A percentile compares a stretch with the other conserved stretches of the same genome.
These are phyloP conservation scores for Chrysosporium keratinophilum DNA, from an alignment of 2,329 filamentous ascomycete species.

Conservation along the genomic window DNA sequence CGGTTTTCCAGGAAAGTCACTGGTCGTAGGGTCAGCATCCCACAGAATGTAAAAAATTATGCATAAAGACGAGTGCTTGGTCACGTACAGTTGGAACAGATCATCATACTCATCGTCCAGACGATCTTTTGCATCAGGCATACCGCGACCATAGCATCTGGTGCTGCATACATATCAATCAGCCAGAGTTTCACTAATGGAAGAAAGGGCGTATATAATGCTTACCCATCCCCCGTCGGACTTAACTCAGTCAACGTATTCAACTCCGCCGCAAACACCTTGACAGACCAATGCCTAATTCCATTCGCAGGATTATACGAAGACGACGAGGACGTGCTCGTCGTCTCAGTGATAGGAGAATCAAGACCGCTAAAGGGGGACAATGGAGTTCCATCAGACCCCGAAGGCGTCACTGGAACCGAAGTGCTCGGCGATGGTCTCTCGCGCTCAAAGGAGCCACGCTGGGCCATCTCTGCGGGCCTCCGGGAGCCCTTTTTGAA, in stretches of 20 bases:
- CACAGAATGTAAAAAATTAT: not conserved
- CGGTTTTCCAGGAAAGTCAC: conserved; percentile 39
- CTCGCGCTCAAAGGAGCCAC: conserved; percentile 12
- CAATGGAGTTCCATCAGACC: conserved; percentile 6
- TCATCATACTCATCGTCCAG: conserved; percentile 31
- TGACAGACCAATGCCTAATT: conserved; percentile 33
- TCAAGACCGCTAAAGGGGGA: conserved; percentile 1
- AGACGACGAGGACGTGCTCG: not conserved
- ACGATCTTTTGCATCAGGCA: conserved; percentile 22
- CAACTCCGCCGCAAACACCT: conserved; percentile 27
- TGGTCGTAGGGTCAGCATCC: conserved; percentile 18
- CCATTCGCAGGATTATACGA: not conserved
- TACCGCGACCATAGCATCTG: conserved; percentile 27
- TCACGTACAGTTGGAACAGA: conserved; percentile 30
- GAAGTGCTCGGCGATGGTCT: conserved; percentile 6
- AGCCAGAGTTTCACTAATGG: not conserved
- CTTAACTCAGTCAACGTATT: conserved; percentile 24
- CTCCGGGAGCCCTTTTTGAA: conserved; percentile 6
- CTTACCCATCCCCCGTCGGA: conserved; percentile 26
- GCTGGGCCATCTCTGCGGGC: not conserved
- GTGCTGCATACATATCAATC: conserved; percentile 21
- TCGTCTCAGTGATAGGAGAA: not conserved
- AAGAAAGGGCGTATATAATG: not conserved
- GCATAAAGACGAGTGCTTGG: not conserved
- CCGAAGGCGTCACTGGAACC: conserved; percentile 26